Evolutionary conservation across 345 rosid genomes (phyloP), one percentile per base, ranked within the genome.

Genomic region (Eucalyptus regnans): DNA sequence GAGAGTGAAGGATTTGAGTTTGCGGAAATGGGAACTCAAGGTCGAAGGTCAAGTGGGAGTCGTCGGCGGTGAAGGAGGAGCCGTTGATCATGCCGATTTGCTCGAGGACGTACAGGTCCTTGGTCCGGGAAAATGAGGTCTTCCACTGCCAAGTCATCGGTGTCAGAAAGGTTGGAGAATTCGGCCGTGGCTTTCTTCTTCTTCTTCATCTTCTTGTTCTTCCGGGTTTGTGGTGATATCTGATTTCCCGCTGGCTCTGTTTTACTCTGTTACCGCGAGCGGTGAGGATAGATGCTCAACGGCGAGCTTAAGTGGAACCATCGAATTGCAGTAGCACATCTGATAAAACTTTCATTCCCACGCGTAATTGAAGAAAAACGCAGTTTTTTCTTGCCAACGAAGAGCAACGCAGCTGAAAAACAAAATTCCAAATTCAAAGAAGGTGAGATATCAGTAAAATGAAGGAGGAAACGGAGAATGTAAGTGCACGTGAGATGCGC

Each of bases 71-170:
- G 60, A 54, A 93, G 49, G 91, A 87, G 86, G 97, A 95, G 71
- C 94, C 94, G 86, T 97, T 95, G 91, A 97, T 95, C n/a, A 95
- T 94, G 85, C 97, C 94, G 89, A 95, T 88, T 90, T 95, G 96
- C 51, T 97, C 97, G 86, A 95, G 94, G 87, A 95, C 94, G 9
- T 92, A 94, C 80, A 96, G 96, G 54, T 97, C 62, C 62, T 22
- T 4, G 62, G 29, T 56, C 62, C 2, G 54, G 20, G 20, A 56
- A 56, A 56, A 23, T 54, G 27, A 8, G 60, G 60, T 20, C 27
- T 54, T 54, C 60, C 27, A 22, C 29, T 12, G 12, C 27, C 62
- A 9, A 56, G 62, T 56, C 62, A 56, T 56, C 12, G 62, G 62
- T 56, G 62, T 56, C 62, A 56, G 62, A 56, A 22, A 22, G 29